Evolutionary conservation across 2,329 filamentous ascomycete genomes (phyloP), one percentile per base, ranked within the genome.

Genomic region (Venturiaceae sp.): DNA sequence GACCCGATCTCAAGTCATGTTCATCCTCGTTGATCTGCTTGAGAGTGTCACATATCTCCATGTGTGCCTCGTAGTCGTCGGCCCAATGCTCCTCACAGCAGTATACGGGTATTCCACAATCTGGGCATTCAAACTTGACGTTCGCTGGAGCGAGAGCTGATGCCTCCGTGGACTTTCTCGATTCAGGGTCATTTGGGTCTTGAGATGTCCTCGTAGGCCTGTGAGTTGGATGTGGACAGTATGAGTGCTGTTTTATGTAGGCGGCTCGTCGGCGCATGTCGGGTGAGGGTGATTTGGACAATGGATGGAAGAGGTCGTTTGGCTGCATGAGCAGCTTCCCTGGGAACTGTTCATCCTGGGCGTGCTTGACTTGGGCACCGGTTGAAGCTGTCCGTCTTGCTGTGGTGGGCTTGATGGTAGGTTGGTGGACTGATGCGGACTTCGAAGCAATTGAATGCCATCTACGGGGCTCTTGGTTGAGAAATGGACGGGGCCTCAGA

Each of bases 11-110:
- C 64, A 99, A 75, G 71, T 99, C 94, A 69, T 99, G 95, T 65
- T 99, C 94, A 68, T 99, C 94, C 75, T 99, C 94, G 65, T 99
- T 99, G 74, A 96, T 92, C 74, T 97, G 87, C 63, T 87, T 81
- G 59, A 99, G 76, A 0, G 88, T 88, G 67, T 99, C 92, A 72
- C 94, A 99, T 36, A 99, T 86, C 68, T 96, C 83, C 61, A 99
- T 72, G 72, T 99, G 94, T 19, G 85, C 82, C 73, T 97, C 92
- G 68, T 96, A 99, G 71, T 97, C 90, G 65, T 95, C 90, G 69
- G 88, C 90, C 88, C 92, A 97, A 71, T 99, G 94, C 65, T 90
- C 87, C 72, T 96, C 88, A 65, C 85, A 92, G 76, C 94, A 99
- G 70, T 94, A 95, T 6, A 96, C 85, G 0, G 95, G 92, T 44